Conservation (phyloP, 768 basidiomycete genomes). For the Naganishia antarctica region DNA sequence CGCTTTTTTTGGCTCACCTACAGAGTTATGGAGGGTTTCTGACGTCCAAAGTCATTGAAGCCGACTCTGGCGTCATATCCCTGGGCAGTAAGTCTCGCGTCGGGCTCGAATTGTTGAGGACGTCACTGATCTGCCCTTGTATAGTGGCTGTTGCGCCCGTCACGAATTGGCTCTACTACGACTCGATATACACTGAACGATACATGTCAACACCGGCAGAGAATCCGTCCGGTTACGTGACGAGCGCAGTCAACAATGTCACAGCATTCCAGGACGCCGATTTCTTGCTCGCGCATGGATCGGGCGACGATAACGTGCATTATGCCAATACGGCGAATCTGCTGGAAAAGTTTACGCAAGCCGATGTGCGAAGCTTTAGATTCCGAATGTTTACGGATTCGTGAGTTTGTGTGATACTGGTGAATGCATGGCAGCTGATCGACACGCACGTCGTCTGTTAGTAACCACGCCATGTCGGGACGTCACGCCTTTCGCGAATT, state of each 20-base stretch:
- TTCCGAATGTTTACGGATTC: constrained; percentile 98
- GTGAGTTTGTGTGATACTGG: constrained; percentile 51
- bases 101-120: not conserved
- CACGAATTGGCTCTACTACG: constrained; percentile 52
- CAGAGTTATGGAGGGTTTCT: constrained; percentile 96
- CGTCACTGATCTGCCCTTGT: not conserved
- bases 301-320: constrained; percentile 93
- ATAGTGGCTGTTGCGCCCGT: constrained; percentile 48
- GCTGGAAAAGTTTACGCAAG: constrained; percentile 84
- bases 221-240: constrained; percentile 83
- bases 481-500: constrained; percentile 79
- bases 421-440: constrained; percentile 18
- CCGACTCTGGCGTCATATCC: constrained; percentile 79
- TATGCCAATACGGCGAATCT: constrained; percentile 84
- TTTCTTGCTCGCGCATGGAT: constrained; percentile 84
- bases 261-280: constrained; percentile 71
- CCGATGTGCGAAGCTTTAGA: constrained; percentile 62
- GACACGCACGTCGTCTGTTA: constrained; percentile 45
- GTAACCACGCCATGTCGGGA: constrained; percentile 71
- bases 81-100: constrained; percentile 65
- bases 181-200: constrained; percentile 94
- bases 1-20: too few species aligned
- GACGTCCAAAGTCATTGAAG: constrained; percentile 86
- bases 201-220: constrained; percentile 81
- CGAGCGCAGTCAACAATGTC: constrained; percentile 80